phyloP scores from a whole-genome alignment of 2,329 filamentous ascomycete genomes.

The Tolypocladium album region DNA sequence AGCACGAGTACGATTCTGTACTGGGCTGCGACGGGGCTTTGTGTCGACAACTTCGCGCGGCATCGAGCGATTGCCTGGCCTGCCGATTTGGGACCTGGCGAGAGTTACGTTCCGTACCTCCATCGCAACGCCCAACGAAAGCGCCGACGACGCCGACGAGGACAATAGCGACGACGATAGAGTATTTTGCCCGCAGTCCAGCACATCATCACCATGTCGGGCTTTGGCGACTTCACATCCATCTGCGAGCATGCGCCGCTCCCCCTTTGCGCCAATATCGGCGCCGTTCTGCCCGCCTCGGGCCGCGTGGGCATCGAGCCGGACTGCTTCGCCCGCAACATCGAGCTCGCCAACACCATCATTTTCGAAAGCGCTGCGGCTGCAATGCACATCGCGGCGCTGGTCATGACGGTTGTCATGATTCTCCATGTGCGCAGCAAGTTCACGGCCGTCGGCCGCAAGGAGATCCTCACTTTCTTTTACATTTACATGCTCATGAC shows the following conservation, averaged over 20 bases:
- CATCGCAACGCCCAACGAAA: background rate
- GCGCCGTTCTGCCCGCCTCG: conserved; percentile 58
- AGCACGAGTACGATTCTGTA: background rate
- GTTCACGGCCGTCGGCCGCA: conserved; percentile 85
- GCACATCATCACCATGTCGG: conserved; percentile 45
- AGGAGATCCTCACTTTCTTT: conserved; percentile 80
- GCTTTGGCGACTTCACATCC: conserved; percentile 80
- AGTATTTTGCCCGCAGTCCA: background rate
- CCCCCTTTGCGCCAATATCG: conserved; percentile 79
- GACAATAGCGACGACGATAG: background rate
- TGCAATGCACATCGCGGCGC: conserved; percentile 82
- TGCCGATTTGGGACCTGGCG: background rate
- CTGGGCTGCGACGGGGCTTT: background rate
- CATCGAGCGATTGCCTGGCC: background rate
- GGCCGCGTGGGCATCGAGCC: conserved; percentile 71
- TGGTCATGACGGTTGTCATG: conserved; percentile 94
- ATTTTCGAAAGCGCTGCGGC: conserved; percentile 91
- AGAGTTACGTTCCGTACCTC: background rate
- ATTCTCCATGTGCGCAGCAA: conserved; percentile 93
- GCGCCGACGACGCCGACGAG: no score
- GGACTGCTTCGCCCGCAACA: conserved; percentile 85
- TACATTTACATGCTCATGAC: conserved; percentile 92
- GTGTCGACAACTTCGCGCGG: background rate
- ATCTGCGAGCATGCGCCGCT: conserved; percentile 80
- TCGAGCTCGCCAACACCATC: conserved; percentile 95